Conservation (phyloP, 345 rosid genomes). For the Syzygium jambos region DNA sequence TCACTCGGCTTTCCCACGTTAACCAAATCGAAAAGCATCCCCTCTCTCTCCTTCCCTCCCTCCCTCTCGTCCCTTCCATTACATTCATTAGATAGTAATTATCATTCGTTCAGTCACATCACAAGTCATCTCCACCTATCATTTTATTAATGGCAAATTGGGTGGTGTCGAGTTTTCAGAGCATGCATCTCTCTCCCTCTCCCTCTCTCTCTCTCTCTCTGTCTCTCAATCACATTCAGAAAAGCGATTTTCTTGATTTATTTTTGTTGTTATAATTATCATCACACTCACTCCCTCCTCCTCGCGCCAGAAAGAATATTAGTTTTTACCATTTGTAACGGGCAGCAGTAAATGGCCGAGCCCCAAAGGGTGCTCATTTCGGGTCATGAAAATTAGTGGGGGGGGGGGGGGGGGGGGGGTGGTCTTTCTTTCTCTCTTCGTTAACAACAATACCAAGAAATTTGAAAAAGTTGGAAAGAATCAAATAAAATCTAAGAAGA, state of each 20-base stretch:
- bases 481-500: not conserved
- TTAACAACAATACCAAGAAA: not conserved
- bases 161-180: not conserved
- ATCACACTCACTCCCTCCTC: conserved; percentile 1
- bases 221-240: not conserved
- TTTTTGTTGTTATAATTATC: not conserved
- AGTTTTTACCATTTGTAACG: not conserved
- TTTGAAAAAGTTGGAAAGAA: not conserved
- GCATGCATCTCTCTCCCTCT: not conserved
- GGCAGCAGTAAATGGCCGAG: not conserved
- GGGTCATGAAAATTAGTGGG: not conserved
- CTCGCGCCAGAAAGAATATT: conserved; percentile 6
- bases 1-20: conserved; percentile 46
- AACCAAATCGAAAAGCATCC: conserved; percentile 70
- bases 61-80: conserved; percentile 9
- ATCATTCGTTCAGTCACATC: conserved; percentile 12
- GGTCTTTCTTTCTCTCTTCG: not conserved
- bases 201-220: not conserved
- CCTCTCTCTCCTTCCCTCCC: not conserved
- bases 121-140: conserved; percentile 11
- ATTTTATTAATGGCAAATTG: not conserved
- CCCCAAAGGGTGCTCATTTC: not conserved
- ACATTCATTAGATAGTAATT: conserved; percentile 24
- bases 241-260: not conserved
- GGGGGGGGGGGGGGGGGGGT: not conserved